phyloP scores from a whole-genome alignment of 2,329 filamentous ascomycete genomes.

The Tolypocladium tundrense region DNA sequence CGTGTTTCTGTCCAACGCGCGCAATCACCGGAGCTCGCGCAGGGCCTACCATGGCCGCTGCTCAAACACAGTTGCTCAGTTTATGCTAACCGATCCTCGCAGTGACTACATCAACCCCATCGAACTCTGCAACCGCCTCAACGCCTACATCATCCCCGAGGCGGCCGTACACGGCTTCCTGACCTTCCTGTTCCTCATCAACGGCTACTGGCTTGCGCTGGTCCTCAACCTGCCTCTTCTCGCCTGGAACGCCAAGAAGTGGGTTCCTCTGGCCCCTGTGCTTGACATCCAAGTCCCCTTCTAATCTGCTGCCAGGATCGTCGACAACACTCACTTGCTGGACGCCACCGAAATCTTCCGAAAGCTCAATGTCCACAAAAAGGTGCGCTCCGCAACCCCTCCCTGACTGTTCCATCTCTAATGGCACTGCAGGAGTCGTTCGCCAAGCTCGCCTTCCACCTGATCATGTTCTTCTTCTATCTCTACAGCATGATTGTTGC shows the following conservation, averaged over 20 bases:
- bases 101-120: slow-evolving; percentile 99
- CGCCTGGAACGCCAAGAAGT: slow-evolving; percentile 97
- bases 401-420: slow-evolving; percentile 5
- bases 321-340: slow-evolving; percentile 92
- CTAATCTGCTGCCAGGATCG: slow-evolving; percentile 53
- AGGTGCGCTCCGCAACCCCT: slow-evolving; percentile 43
- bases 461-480: slow-evolving; percentile 99
- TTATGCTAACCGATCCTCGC: slow-evolving; percentile 4
- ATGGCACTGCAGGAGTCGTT: slow-evolving; percentile 72
- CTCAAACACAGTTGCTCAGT: not conserved
- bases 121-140: slow-evolving; percentile 99
- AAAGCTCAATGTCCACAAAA: slow-evolving; percentile 98
- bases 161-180: slow-evolving; percentile 94
- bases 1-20: not conserved
- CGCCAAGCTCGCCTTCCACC: slow-evolving; percentile 95
- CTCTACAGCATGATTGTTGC: slow-evolving; percentile 98
- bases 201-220: slow-evolving; percentile 95
- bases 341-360: slow-evolving; percentile 99
- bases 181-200: slow-evolving; percentile 92
- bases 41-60: not conserved
- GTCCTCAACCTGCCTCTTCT: slow-evolving; percentile 86
- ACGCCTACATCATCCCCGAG: slow-evolving; percentile 99
- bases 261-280: slow-evolving; percentile 27
- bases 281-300: too few relatives aligned
- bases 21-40: slow-evolving; percentile 33